These are phyloP conservation scores for Termitomyces sp. DNA, from an alignment of 768 basidiomycete species.

Conservation along the genomic window DNA sequence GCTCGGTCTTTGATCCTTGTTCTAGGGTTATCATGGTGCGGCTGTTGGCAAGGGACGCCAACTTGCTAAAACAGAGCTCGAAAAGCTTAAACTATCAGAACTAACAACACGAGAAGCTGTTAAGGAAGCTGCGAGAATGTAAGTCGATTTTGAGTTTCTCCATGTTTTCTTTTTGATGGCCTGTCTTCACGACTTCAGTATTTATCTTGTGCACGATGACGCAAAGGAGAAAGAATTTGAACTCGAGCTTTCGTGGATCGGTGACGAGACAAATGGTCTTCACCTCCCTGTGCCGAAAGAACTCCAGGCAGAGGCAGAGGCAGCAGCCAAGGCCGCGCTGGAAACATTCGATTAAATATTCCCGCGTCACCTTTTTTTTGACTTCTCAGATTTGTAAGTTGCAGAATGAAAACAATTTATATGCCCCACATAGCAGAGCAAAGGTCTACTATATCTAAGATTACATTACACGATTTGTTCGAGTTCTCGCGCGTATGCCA, in stretches of 20 bases:
- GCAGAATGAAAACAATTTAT: slow-evolving; percentile 6
- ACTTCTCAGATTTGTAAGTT: slow-evolving; percentile 6
- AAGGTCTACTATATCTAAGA: slow-evolving; percentile 23
- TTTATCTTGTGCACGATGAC: slow-evolving; percentile 96
- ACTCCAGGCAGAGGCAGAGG: slow-evolving; percentile 79
- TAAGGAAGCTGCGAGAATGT: slow-evolving; percentile 94
- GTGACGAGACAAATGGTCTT: slow-evolving; percentile 72
- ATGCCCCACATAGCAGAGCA: neutral
- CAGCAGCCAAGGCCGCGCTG: slow-evolving; percentile 80
- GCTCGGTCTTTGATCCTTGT: neutral
- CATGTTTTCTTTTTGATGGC: neutral
- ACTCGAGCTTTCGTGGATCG: slow-evolving; percentile 96
- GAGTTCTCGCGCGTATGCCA: slow-evolving; percentile 80
- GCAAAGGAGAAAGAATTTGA: slow-evolving; percentile 98
- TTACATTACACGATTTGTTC: slow-evolving; percentile 81
- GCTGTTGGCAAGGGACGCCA: slow-evolving; percentile 99
- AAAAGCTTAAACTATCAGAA: slow-evolving; percentile 87
- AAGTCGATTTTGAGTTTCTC: slow-evolving; percentile 24
- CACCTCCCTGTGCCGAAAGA: slow-evolving; percentile 86
- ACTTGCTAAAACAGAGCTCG: slow-evolving; percentile 95
- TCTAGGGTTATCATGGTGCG: slow-evolving; percentile 88
- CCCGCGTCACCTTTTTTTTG: slow-evolving; percentile 12
- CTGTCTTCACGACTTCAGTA: slow-evolving; percentile 42
- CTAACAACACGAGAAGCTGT: slow-evolving; percentile 83
- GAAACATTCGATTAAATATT: slow-evolving; percentile 46